Conservation (phyloP, 2,329 filamentous ascomycete species). For the Periconia sp. region DNA sequence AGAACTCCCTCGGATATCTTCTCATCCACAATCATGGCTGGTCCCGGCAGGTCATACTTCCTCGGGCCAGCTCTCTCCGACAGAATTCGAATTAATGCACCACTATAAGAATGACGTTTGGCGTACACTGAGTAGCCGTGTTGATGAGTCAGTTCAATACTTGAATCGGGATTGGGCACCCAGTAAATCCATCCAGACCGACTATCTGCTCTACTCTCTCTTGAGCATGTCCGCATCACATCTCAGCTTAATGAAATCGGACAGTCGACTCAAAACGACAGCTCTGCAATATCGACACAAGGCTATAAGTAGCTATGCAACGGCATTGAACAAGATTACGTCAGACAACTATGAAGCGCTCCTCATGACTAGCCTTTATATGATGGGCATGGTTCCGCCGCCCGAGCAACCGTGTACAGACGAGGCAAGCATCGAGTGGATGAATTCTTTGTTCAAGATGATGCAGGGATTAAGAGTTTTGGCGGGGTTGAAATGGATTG, state of each 20-base stretch:
- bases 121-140: conserved; percentile 22
- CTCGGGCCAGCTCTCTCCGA: conserved; percentile 19
- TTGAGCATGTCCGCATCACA: conserved; percentile 32
- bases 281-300: conserved; percentile 30
- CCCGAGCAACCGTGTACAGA: conserved; percentile 15
- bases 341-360: conserved; percentile 35
- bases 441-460: conserved; percentile 27
- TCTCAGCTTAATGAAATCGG: conserved; percentile 14
- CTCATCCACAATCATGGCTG: conserved; percentile 12
- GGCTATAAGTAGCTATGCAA: conserved; percentile 27
- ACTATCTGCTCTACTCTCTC: conserved; percentile 28
- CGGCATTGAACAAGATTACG: conserved; percentile 31
- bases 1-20: too few relatives aligned
- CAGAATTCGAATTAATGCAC: conserved; percentile 26
- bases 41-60: conserved; percentile 21
- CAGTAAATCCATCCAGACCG: conserved; percentile 17
- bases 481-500: conserved; percentile 30
- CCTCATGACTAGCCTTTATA: conserved; percentile 26
- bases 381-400: conserved; percentile 22
- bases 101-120: conserved; percentile 30
- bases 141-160: conserved; percentile 14
- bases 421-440: conserved; percentile 24
- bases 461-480: conserved; percentile 35
- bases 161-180: conserved; percentile 29
- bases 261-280: conserved; percentile 13